Evolutionary conservation across 2,329 filamentous ascomycete genomes (phyloP), one percentile per base, ranked within the genome.

Genomic region (Cladobotryum protrusum): DNA sequence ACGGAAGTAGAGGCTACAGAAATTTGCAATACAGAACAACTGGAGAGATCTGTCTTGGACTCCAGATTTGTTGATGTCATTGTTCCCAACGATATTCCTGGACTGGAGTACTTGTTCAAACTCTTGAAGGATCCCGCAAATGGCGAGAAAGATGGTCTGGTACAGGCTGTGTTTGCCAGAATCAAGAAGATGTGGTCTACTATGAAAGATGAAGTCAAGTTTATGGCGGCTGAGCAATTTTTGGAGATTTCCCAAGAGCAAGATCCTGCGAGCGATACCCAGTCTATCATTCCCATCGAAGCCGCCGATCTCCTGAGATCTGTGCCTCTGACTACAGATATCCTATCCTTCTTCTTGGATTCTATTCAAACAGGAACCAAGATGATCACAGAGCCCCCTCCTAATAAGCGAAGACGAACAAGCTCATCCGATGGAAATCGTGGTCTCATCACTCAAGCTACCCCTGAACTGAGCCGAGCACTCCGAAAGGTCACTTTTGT

Each of bases 401-500:
- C 86, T 2, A 84, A 84, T 56, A 96, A 95, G 73, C 78, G 89
- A 54, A 82, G 89, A 61, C 81, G 89, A 49, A 89, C 83, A 1
- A 95, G 87, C 67, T 82, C 85, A 48, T 84, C 81, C 14, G 86
- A 87, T 56, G 78, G 80, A 56, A 77, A 81, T 49, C 72, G 74
- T 48, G 79, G 78, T 43, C 73, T 82, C 48, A 77, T 79, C 34
- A 73, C 78, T 13, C 81, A 83, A 55, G 78, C 83, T 49, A 81
- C 82, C 33, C 75, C 79, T 6, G 83, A 88, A 61, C 69, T 91
- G 29, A 81, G 79, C 56, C 76, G 78, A 43, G 78, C 85, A 6
- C 77, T 96, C 54, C 82, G 82, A 58, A 86, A 86, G 59, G 79
- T 92, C 48, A 96, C 91, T 0, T 83, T 96, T 61, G 87, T 96